These are phyloP conservation scores for Rasamsonia emersonii DNA, from an alignment of 2,329 filamentous ascomycete genomes.

Conservation along the genomic window DNA sequence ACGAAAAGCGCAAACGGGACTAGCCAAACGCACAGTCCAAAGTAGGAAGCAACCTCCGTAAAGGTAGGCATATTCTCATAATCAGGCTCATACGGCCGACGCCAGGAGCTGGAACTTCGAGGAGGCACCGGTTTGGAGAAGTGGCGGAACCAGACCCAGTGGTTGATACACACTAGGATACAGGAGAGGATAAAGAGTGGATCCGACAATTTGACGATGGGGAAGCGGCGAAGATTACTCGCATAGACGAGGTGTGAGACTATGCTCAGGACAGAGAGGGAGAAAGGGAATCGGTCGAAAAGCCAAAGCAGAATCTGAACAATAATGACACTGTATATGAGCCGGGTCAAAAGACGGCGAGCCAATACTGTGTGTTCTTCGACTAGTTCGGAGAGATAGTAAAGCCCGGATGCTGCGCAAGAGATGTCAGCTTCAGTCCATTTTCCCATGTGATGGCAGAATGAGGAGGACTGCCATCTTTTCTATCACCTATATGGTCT, in stretches of 20 bases:
- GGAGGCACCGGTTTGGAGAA: slow-evolving; percentile 57
- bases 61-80: slow-evolving; percentile 60
- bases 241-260: slow-evolving; percentile 76
- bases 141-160: slow-evolving; percentile 92
- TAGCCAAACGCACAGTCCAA: slow-evolving; percentile 93
- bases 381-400: slow-evolving; percentile 95
- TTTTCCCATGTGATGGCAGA: too few species aligned
- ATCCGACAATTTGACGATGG: slow-evolving; percentile 75
- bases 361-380: slow-evolving; percentile 94
- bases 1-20: slow-evolving; percentile 94
- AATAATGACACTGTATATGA: slow-evolving; percentile 75
- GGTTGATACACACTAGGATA: slow-evolving; percentile 75
- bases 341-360: slow-evolving; percentile 71
- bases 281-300: slow-evolving; percentile 77
- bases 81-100: slow-evolving; percentile 35
- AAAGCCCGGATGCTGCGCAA: slow-evolving; percentile 78
- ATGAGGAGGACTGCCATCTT: too few species aligned
- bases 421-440: too few species aligned
- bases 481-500: too few species aligned
- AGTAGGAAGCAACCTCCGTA: slow-evolving; percentile 91
- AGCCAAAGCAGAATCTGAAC: slow-evolving; percentile 67
- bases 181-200: slow-evolving; percentile 81
- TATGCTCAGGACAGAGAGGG: slow-evolving; percentile 65
- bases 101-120: slow-evolving; percentile 22
- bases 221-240: slow-evolving; percentile 71